Evolutionary conservation across 23 red algal genomes (phyloP), one percentile per base, ranked within the genome.

Genomic region (Pyropia haitanensis): DNA sequence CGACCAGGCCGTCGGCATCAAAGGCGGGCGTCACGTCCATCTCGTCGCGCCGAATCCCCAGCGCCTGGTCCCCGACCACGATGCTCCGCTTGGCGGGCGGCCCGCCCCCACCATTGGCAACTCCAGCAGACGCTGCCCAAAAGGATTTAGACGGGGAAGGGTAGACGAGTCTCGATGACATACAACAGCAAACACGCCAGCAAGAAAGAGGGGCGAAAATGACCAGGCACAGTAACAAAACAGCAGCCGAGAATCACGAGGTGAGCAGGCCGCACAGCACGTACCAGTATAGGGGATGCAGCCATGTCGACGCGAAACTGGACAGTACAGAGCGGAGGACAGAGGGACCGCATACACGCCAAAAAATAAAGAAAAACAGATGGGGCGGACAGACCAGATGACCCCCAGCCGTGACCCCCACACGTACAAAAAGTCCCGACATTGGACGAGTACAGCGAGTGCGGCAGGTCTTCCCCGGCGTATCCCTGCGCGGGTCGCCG

Each of bases 401-500:
- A 27, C 7, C 27, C 58, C 73, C 32, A 77, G 24, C 56, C 2
- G 19, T 16, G 73, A 77, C 55, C 59, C 30, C 3, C 10, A 64
- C 21, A 77, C 39, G 28, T 31, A 27, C 53, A 29, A 49, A 46
- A 46, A 46, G 39, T 12, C 16, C 75, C 75, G 2, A 91, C 52
- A 17, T 25, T 61, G 53, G 87, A 82, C n/a, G 76, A 79, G 24
- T 78, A 71, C n/a, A 81, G 71, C 17, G 78, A 77, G 39, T 71
- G 75, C 39, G 94, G 94, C 59, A 98, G 61, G 64, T 91, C 85
- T 21, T 79, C 94, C 51, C 94, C 94, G 30, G 81, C 85, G 63
- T 59, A 86, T 18, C 92, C 88, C 83, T 82, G n/a, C 9, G 1
- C 7, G 2, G 25, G 16, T 58, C 10, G 32, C n/a, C n/a, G n/a